Evolutionary conservation across 169 alveolate genomes (phyloP).

Genomic region (Plasmodium sp.): DNA sequence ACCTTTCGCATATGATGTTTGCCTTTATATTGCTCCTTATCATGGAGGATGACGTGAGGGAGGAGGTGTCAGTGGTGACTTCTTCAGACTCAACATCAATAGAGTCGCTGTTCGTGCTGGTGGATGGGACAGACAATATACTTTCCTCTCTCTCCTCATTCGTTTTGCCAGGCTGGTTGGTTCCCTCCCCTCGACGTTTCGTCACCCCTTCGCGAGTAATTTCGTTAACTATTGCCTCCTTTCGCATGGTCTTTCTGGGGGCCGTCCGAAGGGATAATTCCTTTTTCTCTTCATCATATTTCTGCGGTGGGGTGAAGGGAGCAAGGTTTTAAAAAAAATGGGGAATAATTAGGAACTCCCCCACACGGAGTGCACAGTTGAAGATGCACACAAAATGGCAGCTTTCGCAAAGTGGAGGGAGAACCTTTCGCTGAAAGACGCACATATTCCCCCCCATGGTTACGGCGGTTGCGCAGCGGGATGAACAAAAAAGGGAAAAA

Average conservation of each 20-base stretch:
- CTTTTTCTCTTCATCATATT: slow-evolving; percentile 16
- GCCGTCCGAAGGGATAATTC: not conserved
- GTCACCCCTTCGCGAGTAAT: not conserved
- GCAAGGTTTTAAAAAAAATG: not conserved
- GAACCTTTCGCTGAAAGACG: slow-evolving; percentile 35
- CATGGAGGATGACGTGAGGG: not conserved
- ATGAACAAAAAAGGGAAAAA: not conserved
- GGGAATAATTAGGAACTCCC: not conserved
- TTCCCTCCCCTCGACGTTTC: not conserved
- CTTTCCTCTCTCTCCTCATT: not conserved
- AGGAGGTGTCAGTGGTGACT: not conserved
- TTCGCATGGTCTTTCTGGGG: not conserved
- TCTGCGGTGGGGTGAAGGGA: not conserved
- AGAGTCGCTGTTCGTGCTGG: not conserved
- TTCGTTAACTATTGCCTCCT: not conserved
- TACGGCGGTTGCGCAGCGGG: not conserved
- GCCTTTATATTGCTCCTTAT: not conserved
- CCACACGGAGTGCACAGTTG: not conserved
- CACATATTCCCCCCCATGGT: slow-evolving; percentile 62
- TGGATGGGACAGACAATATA: not conserved
- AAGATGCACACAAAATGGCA: not conserved
- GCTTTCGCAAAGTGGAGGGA: not conserved
- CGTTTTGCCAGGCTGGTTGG: not conserved
- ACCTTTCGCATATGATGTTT: not conserved
- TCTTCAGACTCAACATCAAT: not conserved